Evolutionary conservation across 257 asterid species (phyloP), one percentile per base, ranked within the genome.

Genomic region (Lantana camara): DNA sequence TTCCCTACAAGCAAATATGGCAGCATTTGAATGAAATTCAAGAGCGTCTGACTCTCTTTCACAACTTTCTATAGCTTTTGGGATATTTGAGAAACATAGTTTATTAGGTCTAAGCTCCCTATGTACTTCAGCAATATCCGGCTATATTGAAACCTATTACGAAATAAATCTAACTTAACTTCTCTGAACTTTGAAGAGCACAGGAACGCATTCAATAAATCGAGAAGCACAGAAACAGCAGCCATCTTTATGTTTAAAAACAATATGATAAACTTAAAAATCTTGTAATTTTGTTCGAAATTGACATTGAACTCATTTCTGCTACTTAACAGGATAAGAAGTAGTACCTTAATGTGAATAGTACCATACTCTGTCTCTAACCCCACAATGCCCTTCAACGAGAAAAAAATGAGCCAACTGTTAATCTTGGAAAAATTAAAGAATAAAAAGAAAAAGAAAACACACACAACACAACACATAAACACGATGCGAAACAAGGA

Each of bases 341-440:
- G 42, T n/a, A 24, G 16, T 84, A 93, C 99, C 96, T 87, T 94
- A 63, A 94, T 79, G 72, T 81, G 97, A 67, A 94, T 83, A 66
- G 83, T 79, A 45, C 99, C 97, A 64, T 90, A 53, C 66, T 90
- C 83, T 16, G 99, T 94, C 70, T 81, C 96, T 68, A 94, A 60
- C 32, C 87, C 93, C 53, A 94, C 69, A 55, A 88, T 94, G 52
- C 97, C 99, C 97, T 94, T 75, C 69, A 82, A 61, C 60, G 66
- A 69, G 30, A 30, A 55, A 40, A 48, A 62, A 44, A 5, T 14
- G 32, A 63, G 13, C 21, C 48, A 49, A 55, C 5, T 44, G 64
- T 70, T 40, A 66, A 68, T 24, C 37, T 13, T 8, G 17, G 16
- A 35, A 20, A 45, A 54, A 41, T 35, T 51, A 27, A 27, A 2